Evolutionary conservation across 2,329 filamentous ascomycete genomes (phyloP).

Genomic region (Paraconiothyrium brasiliense): DNA sequence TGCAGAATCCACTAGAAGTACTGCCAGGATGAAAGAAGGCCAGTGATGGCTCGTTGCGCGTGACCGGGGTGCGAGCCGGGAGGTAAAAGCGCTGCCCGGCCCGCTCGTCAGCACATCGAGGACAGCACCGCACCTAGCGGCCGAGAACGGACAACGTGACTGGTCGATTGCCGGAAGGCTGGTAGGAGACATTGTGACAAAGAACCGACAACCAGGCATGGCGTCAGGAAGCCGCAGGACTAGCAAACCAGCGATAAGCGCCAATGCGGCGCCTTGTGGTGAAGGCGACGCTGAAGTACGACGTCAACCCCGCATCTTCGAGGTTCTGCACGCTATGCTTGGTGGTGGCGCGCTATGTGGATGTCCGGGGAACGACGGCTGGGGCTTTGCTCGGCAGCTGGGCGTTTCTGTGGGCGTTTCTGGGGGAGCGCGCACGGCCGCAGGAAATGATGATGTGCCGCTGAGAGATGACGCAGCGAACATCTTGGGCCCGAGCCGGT

Average conservation of each 20-base stretch:
- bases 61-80: neutral
- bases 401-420: conserved; percentile 32
- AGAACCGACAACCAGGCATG: conserved; percentile 8
- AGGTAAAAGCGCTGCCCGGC: conserved; percentile 1
- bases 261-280: neutral
- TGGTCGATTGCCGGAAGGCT: neutral
- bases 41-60: neutral
- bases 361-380: conserved; percentile 17
- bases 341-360: conserved; percentile 27
- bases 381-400: conserved; percentile 30
- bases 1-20: neutral
- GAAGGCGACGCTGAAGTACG: conserved; percentile 30
- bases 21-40: neutral
- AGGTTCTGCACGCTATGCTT: conserved; percentile 22
- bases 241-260: neutral
- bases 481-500: neutral
- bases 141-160: neutral
- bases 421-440: conserved; percentile 14
- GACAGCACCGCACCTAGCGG: neutral
- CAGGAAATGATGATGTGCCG: conserved; percentile 42
- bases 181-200: neutral
- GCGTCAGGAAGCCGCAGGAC: neutral
- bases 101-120: neutral
- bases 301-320: conserved; percentile 40
- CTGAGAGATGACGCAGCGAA: conserved; percentile 15